phyloP scores from a whole-genome alignment of 2,329 filamentous ascomycete genomes.

The Ciborinia camelliae region DNA sequence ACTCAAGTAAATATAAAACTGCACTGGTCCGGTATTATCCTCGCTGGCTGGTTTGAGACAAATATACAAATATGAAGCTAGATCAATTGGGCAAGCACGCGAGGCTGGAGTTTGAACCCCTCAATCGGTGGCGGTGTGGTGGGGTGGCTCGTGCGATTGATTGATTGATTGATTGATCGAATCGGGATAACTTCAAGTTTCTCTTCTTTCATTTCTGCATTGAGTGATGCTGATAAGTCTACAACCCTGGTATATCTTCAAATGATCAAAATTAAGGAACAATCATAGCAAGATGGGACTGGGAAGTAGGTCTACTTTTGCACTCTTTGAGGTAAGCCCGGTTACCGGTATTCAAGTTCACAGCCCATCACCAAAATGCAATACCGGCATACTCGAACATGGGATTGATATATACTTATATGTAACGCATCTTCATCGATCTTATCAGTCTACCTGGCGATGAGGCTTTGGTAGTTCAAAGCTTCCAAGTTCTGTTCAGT shows the following conservation, averaged over 20 bases:
- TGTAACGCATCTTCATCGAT: neutral
- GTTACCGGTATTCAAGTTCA: neutral
- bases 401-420: neutral
- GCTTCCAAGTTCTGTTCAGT: neutral
- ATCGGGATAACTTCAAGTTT: neutral
- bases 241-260: too few species aligned
- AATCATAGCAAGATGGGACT: neutral
- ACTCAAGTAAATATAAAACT: neutral
- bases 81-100: conserved; percentile 13
- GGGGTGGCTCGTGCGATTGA: neutral
- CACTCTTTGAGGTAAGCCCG: too few species aligned
- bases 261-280: neutral
- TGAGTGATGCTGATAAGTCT: too few species aligned
- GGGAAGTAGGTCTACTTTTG: neutral
- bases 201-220: neutral
- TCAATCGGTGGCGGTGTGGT: conserved; percentile 8
- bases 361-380: neutral
- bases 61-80: conserved; percentile 15
- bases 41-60: conserved; percentile 17
- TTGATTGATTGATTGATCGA: too few species aligned
- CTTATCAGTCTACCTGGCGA: neutral
- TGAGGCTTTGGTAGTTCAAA: neutral
- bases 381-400: neutral
- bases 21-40: neutral
- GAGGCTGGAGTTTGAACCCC: conserved; percentile 10